Conservation (phyloP, 257 asterid species). For the Forsythia viridissima region DNA sequence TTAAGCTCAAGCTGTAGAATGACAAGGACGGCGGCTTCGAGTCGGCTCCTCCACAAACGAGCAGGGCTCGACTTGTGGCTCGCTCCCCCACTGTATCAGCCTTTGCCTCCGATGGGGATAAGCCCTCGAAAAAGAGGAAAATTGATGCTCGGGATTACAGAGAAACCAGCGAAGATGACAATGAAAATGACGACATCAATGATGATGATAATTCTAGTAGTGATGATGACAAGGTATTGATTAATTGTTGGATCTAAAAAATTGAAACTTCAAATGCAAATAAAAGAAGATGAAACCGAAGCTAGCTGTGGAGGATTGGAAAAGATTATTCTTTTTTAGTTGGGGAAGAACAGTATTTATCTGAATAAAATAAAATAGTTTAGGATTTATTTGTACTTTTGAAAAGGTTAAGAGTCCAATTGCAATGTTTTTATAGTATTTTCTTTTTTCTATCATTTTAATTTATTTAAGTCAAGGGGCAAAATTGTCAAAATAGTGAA, state of each 20-base stretch:
- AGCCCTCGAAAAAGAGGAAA: slow-evolving; percentile 77
- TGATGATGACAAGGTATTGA: slow-evolving; percentile 42
- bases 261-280: slow-evolving; percentile 15
- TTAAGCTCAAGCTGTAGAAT: slow-evolving; percentile 56
- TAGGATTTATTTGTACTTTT: no score
- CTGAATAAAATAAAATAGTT: no score
- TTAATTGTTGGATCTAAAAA: slow-evolving; percentile 30
- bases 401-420: no score
- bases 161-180: slow-evolving; percentile 27
- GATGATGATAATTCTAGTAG: slow-evolving; percentile 30
- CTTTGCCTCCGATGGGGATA: slow-evolving; percentile 45
- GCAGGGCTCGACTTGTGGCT: slow-evolving; percentile 37
- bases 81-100: slow-evolving; percentile 50
- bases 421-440: no score
- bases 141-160: slow-evolving; percentile 31
- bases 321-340: no score
- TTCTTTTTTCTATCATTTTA: no score
- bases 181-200: slow-evolving; percentile 28
- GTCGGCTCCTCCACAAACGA: slow-evolving; percentile 17
- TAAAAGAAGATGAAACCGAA: slow-evolving; percentile 18
- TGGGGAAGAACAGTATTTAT: no score
- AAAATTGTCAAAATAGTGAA: no score
- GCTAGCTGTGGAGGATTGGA: slow-evolving; percentile 14
- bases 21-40: slow-evolving; percentile 22
- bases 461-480: no score